Conservation (phyloP, 331 rosid species). For the Rosa hybrid region DNA sequence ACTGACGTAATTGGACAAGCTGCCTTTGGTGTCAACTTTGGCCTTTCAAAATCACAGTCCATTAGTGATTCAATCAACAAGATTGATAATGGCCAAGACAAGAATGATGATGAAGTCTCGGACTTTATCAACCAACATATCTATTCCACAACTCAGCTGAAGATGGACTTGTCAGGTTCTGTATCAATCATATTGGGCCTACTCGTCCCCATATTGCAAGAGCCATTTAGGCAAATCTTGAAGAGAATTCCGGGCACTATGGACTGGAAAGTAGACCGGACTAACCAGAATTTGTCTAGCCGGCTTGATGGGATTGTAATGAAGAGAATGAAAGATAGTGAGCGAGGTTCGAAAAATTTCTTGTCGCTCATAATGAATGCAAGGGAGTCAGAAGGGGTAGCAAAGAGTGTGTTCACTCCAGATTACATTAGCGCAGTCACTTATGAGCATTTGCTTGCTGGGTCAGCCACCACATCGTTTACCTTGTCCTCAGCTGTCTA, state of each 20-base stretch:
- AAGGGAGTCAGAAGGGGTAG: conserved; percentile 55
- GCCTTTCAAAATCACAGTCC: conserved; percentile 62
- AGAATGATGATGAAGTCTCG: conserved; percentile 47
- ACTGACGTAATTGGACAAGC: conserved; percentile 87
- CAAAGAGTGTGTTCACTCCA: conserved; percentile 56
- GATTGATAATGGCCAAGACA: conserved; percentile 13
- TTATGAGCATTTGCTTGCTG: conserved; percentile 91
- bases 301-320: conserved; percentile 73
- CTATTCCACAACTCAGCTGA: conserved; percentile 85
- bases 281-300: conserved; percentile 50
- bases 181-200: conserved; percentile 86
- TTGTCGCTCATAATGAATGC: conserved; percentile 76
- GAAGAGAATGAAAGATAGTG: conserved; percentile 55
- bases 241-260: conserved; percentile 86
- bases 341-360: conserved; percentile 66
- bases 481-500: conserved; percentile 77
- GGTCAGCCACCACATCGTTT: conserved; percentile 86
- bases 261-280: conserved; percentile 84
- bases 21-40: conserved; percentile 93
- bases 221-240: conserved; percentile 76
- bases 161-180: conserved; percentile 92
- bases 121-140: conserved; percentile 83
- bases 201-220: conserved; percentile 75
- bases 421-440: conserved; percentile 83
- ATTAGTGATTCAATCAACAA: conserved; percentile 31